A percentile compares a stretch with the other conserved stretches of the same genome.
Evolutionary conservation across 1,139 yeast genomes (phyloP).

Genomic region (Pichia sp.): DNA sequence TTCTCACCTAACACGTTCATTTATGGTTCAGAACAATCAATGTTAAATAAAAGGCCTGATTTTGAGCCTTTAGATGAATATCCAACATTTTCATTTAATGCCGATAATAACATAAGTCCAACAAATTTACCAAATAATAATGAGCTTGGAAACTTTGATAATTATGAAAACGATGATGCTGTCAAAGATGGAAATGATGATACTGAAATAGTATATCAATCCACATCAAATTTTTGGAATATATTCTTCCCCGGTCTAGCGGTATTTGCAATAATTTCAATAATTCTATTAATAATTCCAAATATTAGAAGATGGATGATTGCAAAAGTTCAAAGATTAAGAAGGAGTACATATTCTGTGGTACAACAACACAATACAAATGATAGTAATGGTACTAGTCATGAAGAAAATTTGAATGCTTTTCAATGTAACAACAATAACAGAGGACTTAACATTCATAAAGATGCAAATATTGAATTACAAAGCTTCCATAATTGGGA

Average conservation of each 20-base stretch:
- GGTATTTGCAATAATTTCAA: not conserved
- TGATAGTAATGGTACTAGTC: not conserved
- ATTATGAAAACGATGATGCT: not conserved
- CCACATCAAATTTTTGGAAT: not conserved
- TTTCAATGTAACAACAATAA: not conserved
- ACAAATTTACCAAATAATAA: not conserved
- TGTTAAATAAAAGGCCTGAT: slow-evolving; percentile 40
- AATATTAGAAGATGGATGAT: not conserved
- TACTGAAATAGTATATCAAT: not conserved
- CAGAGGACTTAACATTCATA: too few species aligned
- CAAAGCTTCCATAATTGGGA: slow-evolving; percentile 1
- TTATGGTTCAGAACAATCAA: slow-evolving; percentile 46
- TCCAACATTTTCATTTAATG: slow-evolving; percentile 9
- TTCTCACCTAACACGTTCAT: slow-evolving; percentile 42
- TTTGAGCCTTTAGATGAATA: slow-evolving; percentile 29
- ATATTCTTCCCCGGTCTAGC: not conserved
- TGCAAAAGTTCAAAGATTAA: not conserved
- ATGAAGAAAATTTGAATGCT: slow-evolving; percentile 5
- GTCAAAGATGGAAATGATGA: not conserved
- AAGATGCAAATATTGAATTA: not conserved
- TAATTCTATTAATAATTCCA: not conserved
- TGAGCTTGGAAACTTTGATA: not conserved
- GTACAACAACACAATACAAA: not conserved
- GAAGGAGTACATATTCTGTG: not conserved
- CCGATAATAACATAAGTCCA: slow-evolving; percentile 16